Base-by-base conservation (phyloP, 345 rosid species). In the Arabidopsis arenosa region DNA sequence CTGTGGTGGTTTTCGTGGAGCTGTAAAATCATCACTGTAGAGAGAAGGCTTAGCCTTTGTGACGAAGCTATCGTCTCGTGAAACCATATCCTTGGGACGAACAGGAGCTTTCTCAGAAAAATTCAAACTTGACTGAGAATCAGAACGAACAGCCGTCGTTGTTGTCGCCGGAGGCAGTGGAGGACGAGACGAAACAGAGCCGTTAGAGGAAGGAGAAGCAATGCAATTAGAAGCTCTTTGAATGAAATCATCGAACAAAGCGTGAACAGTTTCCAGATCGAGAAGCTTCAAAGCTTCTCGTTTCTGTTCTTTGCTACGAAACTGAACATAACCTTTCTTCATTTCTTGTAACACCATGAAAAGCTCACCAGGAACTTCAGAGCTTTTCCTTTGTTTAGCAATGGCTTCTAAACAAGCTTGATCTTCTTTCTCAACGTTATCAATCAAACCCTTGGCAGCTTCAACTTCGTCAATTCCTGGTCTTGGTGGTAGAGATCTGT, bases 151-250 rank as follows among this genome's bases (percentile, higher is more conserved):
- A 11, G 48, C 7, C 62, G 53, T 7, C 23, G 70, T 23, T 23
- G 26, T 0, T 12, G 63, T 52, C 9, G 65, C 5, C 59, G 73
- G 78, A 57, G 56, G 9, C 0, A 13, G 72, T 0, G 65, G 52
- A 32, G 75, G 80, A 44, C 52, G 75, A 45, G 79, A 43, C 0
- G 76, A 64, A 72, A 72, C 64, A 65, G 63, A 40, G 49, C 53
- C 63, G n/a, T 59, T 80, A 32, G 87, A 51, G 33, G 86, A 70
- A 40, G 90, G 77, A 52, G 89, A 75, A 64, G 88, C 63, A 35
- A 94, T 63, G 68, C 98, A 92, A 72, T 81, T 79, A 39, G 96
- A 90, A 74, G 98, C 99, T 83, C 93, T 88, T 47, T 92, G 97
- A 47, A 95, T 87, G 32, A 76, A 87, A 59, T 92, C 96, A 61